Evolutionary conservation across 805 yeast genomes (phyloP), one percentile per base, ranked within the genome.

Genomic region (Metschnikowia reukaufii): DNA sequence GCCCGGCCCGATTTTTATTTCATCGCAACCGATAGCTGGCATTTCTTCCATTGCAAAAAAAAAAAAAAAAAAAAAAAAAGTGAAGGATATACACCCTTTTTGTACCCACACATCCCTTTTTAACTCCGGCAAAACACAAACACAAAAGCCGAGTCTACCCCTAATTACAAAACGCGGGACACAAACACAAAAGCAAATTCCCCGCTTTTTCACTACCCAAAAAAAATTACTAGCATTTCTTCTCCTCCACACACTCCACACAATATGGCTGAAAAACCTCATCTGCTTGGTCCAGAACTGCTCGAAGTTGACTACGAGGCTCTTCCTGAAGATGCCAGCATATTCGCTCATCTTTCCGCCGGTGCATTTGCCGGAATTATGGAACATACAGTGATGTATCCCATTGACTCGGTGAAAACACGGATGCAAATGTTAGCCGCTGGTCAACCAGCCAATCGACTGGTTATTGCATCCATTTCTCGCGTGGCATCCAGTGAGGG

Each of bases 331-430:
- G 82, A 83, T 59, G 90, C 97, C 9, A 83, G 97, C 1, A 70
- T 94, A 45, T 63, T 81, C 4, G 88, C 96, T 4, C 96, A 91
- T 63, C 76, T 92, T 50, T 63, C 81, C 10, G 98, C 98, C 1
- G 99, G 99, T 9, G 98, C 97, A 0, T 88, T 90, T 69, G 98
- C 99, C n/a, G 99, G 99, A 21, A 88, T 94, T 47, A 88, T 92
- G 97, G 99, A 92, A 65, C 99, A 92, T 67, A 83, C 96, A 1
- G 89, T 92, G 37, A 89, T 92, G 97, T 92, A 83, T 64, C 99
- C 99, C 1, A 82, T 92, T 34, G 99, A 92, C 65, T 92, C 96
- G n/a, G 79, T 92, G 57, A 92, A 92, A 72, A 94, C 98, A 5
- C 76, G 99, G 61, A 88, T 92, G 92, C 99, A 92, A 65, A 82